Percentiles rank a stretch among this genome's conserved stretches.
phyloP scores from a whole-genome alignment of 306 rosid species.

The Sindora glabra region DNA sequence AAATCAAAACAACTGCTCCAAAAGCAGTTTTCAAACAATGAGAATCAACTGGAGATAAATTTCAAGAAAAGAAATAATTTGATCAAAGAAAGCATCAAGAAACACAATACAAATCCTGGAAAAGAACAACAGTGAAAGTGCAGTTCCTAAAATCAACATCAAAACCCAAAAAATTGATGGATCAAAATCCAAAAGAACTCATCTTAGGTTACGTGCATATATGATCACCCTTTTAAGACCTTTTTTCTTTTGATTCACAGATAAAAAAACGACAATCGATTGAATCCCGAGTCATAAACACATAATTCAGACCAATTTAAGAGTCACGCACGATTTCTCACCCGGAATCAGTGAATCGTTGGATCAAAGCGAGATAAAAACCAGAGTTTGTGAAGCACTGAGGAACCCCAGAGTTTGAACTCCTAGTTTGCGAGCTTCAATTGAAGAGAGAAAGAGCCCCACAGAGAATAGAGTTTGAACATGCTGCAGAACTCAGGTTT shows the following conservation, averaged over 20 bases:
- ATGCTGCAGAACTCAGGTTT: constrained; percentile 33
- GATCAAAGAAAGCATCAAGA: background rate
- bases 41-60: background rate
- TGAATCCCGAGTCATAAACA: background rate
- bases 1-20: constrained; percentile 28
- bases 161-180: constrained; percentile 26
- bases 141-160: constrained; percentile 38
- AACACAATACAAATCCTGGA: background rate
- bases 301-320: background rate
- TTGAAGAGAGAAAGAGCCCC: background rate
- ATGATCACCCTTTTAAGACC: constrained; percentile 32
- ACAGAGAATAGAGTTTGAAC: constrained; percentile 12
- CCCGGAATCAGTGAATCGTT: constrained; percentile 7
- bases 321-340: constrained; percentile 4
- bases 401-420: constrained; percentile 1
- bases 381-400: constrained; percentile 6
- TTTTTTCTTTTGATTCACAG: constrained; percentile 17
- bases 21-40: background rate
- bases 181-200: constrained; percentile 52
- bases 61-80: background rate
- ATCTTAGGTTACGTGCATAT: constrained; percentile 14
- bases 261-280: background rate
- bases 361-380: background rate
- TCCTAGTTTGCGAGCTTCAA: constrained; percentile 12
- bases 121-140: constrained; percentile 6